Base-by-base conservation (phyloP, 768 basidiomycete genomes). In the Cyclocybe aegerita region DNA sequence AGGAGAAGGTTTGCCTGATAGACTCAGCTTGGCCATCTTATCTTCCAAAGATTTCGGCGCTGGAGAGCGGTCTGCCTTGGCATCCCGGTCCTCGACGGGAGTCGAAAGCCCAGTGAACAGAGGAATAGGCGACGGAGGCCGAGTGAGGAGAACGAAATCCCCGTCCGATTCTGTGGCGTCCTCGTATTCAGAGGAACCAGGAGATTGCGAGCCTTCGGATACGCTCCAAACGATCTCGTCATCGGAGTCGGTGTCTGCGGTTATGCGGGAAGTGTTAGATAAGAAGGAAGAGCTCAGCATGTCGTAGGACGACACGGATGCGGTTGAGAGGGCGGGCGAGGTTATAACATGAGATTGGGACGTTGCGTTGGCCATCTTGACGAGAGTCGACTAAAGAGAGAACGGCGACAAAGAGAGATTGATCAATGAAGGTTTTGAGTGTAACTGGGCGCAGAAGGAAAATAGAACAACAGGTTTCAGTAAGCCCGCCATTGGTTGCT, bases 161-260 rank as follows among this genome's bases (percentile, higher is more conserved):
- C 78, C 73, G 56, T 79, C 79, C 9, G 74, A 75, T 16, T 68
- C 64, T 23, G 62, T 56, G 42, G 52, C 62, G 17, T 60, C 53
- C 47, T 63, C 70, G 45, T 59, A 58, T 43, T 64, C 63, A 9
- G 63, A 64, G 36, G 61, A 65, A 37, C 49, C 50, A 32, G 54
- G 46, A 29, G 64, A 63, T 9, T 66, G 62, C 16, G 65, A 61
- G 29, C 48, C 60, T 30, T 73, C 72, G 36, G 78, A 70, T 39
- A 75, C 57, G 36, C 60, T 67, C 73, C 76, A 82, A 14, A 83
- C 77, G 39, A 85, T 79, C 60, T 83, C 79, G 54, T 85, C 82
- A 56, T 80, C 81, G 0, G 77, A 79, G 39, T 72, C 67, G 5
- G 23, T 23, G 49, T 70, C 68, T 8, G 64, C 61, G 55, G 53